Evolutionary conservation across 192 early-diverging fungal species (phyloP).

Genomic region (Coemansia nantahalensis): DNA sequence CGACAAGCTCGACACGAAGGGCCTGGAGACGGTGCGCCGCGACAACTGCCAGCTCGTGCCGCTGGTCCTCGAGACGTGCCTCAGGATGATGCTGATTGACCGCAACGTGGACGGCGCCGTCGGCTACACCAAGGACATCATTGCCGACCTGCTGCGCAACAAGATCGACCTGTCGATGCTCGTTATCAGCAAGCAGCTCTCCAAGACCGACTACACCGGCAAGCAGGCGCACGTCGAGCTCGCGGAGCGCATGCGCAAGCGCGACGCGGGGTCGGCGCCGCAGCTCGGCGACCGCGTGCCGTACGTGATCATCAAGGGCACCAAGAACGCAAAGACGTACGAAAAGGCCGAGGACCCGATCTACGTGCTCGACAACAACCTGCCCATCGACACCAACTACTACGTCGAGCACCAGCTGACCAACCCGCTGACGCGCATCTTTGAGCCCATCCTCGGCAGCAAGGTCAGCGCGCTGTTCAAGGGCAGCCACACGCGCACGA

Average conservation of each 20-base stretch:
- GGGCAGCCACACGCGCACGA: constrained; percentile 74
- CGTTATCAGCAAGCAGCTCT: constrained; percentile 93
- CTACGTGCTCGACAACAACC: constrained; percentile 96
- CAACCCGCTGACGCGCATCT: constrained; percentile 90
- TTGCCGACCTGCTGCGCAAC: constrained; percentile 92
- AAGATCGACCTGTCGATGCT: constrained; percentile 95
- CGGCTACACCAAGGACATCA: constrained; percentile 82
- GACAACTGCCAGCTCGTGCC: constrained; percentile 93
- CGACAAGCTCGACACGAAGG: constrained; percentile 97
- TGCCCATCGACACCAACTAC: constrained; percentile 95
- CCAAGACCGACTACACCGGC: constrained; percentile 90
- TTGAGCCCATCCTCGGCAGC: constrained; percentile 93
- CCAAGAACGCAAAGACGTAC: constrained; percentile 85
- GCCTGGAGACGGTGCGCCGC: constrained; percentile 96
- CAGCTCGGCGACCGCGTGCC: constrained; percentile 94
- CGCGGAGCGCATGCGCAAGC: constrained; percentile 93
- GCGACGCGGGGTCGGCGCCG: constrained; percentile 96
- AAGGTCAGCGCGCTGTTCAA: constrained; percentile 79
- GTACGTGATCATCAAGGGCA: constrained; percentile 90
- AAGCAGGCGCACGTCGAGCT: constrained; percentile 97
- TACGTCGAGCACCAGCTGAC: constrained; percentile 96
- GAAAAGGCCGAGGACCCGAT: constrained; percentile 99
- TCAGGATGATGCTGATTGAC: constrained; percentile 89
- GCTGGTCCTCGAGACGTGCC: constrained; percentile 87
- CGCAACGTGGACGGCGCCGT: constrained; percentile 80